Percentiles rank a stretch among this genome's conserved stretches.
Evolutionary conservation across 2,329 filamentous ascomycete genomes (phyloP).

Genomic region (Exserohilum turcica): DNA sequence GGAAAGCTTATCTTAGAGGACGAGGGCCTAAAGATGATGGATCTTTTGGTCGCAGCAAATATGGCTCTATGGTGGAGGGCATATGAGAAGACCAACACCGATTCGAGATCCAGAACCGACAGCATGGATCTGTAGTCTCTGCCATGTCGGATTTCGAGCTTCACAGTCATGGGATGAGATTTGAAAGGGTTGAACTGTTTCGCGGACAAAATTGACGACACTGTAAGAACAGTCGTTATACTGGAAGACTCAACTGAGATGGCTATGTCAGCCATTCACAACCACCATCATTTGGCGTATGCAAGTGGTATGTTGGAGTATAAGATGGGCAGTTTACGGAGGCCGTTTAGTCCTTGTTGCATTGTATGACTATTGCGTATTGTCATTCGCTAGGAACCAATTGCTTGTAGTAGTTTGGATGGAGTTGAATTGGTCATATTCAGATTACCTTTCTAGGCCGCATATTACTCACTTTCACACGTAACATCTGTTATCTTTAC

Average conservation of each 20-base stretch:
- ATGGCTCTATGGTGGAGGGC: constrained; percentile 92
- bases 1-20: constrained; percentile 90
- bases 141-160: not conserved
- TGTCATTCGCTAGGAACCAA: not conserved
- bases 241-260: not conserved
- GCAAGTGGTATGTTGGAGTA: not conserved
- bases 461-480: too few relatives aligned
- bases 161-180: not conserved
- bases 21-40: constrained; percentile 93
- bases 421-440: not conserved
- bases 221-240: not conserved
- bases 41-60: constrained; percentile 88
- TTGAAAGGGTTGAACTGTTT: not conserved
- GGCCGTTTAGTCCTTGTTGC: not conserved
- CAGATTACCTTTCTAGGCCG: not conserved
- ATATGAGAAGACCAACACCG: constrained; percentile 63
- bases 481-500: too few relatives aligned
- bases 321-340: not conserved
- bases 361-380: not conserved
- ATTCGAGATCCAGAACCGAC: constrained; percentile 5
- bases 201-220: not conserved
- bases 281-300: not conserved
- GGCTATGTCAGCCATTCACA: not conserved
- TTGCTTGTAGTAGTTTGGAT: not conserved
- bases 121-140: not conserved